Percentiles rank a stretch among this genome's conserved stretches.
Conservation (phyloP, 257 asterid genomes). For the Solanum chmielewskii region DNA sequence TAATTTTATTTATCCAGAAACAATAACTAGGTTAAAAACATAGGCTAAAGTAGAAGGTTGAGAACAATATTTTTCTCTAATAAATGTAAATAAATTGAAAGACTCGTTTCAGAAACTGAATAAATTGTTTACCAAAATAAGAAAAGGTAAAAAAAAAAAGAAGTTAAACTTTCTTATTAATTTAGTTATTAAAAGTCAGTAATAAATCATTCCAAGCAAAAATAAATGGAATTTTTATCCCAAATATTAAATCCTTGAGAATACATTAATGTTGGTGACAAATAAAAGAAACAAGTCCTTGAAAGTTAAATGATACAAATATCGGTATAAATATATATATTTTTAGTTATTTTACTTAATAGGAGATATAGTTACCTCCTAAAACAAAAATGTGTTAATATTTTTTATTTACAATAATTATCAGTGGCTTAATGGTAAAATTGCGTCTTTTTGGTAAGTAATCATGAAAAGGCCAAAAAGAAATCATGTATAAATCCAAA, state of each 20-base stretch:
- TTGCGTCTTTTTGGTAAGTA: not conserved
- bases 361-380: not conserved
- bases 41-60: not conserved
- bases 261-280: not conserved
- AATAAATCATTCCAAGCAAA: not conserved
- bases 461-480: not conserved
- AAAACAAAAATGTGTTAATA: not conserved
- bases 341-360: not conserved
- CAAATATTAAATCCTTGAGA: not conserved
- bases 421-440: not conserved
- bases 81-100: not conserved
- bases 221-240: not conserved
- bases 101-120: not conserved
- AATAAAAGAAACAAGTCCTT: not conserved
- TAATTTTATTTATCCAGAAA: not conserved
- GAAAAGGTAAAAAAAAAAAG: not conserved
- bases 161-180: not conserved
- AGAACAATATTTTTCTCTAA: not conserved
- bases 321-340: not conserved
- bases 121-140: not conserved
- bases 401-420: no score
- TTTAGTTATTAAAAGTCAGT: not conserved
- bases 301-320: not conserved
- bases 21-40: not conserved
- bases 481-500: not conserved